These are phyloP conservation scores for Acacia acuminata DNA, from an alignment of 306 rosid species.

Conservation along the genomic window DNA sequence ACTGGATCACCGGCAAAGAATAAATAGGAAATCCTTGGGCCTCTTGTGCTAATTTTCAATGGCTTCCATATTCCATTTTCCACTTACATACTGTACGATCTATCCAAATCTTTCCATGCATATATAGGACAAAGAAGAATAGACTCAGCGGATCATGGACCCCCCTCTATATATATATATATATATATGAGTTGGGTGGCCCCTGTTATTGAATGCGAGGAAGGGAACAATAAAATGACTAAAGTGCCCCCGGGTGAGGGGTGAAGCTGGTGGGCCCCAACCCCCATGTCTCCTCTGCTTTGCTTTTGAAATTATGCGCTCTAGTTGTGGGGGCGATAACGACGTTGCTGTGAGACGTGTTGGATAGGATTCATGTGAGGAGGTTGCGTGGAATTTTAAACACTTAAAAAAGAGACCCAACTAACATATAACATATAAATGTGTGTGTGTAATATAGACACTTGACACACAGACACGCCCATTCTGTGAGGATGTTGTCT, in stretches of 20 bases:
- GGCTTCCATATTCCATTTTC: too few species aligned
- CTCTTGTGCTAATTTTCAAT: too few species aligned
- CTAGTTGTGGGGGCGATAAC: background rate
- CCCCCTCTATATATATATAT: too few species aligned
- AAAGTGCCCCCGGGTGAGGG: background rate
- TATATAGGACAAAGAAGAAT: too few species aligned
- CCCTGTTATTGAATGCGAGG: background rate
- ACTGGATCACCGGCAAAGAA: too few species aligned
- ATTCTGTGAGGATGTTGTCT: too few species aligned
- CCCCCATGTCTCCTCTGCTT: background rate
- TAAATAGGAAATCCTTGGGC: too few species aligned
- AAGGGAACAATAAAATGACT: background rate
- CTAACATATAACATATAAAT: background rate
- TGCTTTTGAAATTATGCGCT: background rate
- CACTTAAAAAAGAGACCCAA: background rate
- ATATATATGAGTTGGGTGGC: background rate
- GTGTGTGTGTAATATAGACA: too few species aligned
- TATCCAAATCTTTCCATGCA: too few species aligned
- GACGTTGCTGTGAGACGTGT: background rate
- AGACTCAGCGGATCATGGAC: too few species aligned
- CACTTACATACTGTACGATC: too few species aligned
- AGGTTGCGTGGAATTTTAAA: background rate
- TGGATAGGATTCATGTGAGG: background rate
- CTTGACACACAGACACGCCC: too few species aligned
- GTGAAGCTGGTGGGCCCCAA: background rate